Evolutionary conservation across 805 yeast genomes (phyloP).

Genomic region (Suhomyces prunicola): DNA sequence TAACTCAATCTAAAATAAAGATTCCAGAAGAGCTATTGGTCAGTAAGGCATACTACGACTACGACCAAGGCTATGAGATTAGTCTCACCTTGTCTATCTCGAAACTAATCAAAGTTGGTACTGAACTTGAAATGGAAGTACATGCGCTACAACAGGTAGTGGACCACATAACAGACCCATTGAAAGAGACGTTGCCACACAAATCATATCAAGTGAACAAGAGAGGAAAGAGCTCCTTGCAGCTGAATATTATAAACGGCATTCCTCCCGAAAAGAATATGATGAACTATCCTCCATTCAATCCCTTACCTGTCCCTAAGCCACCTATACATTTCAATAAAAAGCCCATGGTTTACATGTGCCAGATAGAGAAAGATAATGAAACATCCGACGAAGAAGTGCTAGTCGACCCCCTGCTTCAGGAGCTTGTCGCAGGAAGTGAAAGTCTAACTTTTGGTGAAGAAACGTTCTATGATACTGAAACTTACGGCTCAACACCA

Average conservation of each 20-base stretch:
- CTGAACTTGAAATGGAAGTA: neutral
- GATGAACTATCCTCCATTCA: slow-evolving; percentile 25
- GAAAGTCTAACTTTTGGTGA: slow-evolving; percentile 12
- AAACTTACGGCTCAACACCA: neutral
- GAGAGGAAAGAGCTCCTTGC: slow-evolving; percentile 7
- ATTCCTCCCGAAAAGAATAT: slow-evolving; percentile 20
- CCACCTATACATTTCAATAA: slow-evolving; percentile 10
- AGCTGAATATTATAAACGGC: slow-evolving; percentile 13
- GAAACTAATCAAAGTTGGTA: neutral
- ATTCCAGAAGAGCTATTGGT: slow-evolving; percentile 12
- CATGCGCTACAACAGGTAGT: neutral
- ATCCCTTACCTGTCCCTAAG: slow-evolving; percentile 18
- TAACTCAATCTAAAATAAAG: slow-evolving; percentile 1
- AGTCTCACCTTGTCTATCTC: neutral
- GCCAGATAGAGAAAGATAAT: neutral
- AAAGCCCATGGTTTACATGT: neutral
- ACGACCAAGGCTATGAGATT: slow-evolving; percentile 7
- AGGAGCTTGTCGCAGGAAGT: slow-evolving; percentile 15
- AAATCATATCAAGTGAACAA: neutral
- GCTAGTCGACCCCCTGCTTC: slow-evolving; percentile 10
- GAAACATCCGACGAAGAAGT: neutral
- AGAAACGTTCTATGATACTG: neutral
- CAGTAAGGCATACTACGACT: slow-evolving; percentile 12
- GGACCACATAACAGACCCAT: neutral
- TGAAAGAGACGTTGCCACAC: neutral